Conservation (phyloP, 1,284 basidiomycete genomes). For the Moniliella sp. region DNA sequence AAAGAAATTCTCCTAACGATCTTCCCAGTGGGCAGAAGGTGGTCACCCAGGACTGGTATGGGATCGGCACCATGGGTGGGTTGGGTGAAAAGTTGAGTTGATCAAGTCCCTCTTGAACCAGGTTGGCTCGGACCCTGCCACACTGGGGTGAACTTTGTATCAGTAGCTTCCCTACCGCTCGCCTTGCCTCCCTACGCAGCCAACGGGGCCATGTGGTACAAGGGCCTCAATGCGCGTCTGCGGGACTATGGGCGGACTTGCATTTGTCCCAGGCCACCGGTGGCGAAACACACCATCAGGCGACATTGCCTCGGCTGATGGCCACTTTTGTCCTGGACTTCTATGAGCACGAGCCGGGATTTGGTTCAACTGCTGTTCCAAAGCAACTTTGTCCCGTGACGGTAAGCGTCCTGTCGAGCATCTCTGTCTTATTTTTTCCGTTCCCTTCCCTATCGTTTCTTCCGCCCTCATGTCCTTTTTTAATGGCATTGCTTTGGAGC, state of each 20-base stretch:
- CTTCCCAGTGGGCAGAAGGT: conserved; percentile 5
- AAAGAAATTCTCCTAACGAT: conserved; percentile 7
- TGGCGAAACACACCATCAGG: background rate
- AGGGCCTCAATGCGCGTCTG: conserved; percentile 1
- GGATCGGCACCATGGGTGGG: conserved; percentile 6
- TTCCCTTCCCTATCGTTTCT: too few species aligned
- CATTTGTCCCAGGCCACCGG: background rate
- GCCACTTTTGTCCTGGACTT: conserved; percentile 12
- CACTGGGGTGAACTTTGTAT: conserved; percentile 9
- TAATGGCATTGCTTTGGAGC: too few species aligned
- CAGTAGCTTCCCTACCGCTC: conserved; percentile 7
- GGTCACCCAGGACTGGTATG: conserved; percentile 17
- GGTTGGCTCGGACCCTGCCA: conserved; percentile 2
- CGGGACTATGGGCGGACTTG: conserved; percentile 2
- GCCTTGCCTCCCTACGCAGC: conserved; percentile 11
- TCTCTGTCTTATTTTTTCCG: too few species aligned
- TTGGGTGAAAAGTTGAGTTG: conserved; percentile 8
- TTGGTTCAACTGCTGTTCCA: conserved; percentile 7
- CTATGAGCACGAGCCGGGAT: conserved; percentile 5
- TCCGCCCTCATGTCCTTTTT: too few species aligned
- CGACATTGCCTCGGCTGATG: conserved; percentile 3
- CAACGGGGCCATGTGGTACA: conserved; percentile 3
- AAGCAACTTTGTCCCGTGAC: too few species aligned
- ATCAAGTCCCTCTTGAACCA: conserved; percentile 4
- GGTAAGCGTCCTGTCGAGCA: too few species aligned